Conservation (phyloP, 2,329 filamentous ascomycete genomes). For the Sphaerulina populicola region DNA sequence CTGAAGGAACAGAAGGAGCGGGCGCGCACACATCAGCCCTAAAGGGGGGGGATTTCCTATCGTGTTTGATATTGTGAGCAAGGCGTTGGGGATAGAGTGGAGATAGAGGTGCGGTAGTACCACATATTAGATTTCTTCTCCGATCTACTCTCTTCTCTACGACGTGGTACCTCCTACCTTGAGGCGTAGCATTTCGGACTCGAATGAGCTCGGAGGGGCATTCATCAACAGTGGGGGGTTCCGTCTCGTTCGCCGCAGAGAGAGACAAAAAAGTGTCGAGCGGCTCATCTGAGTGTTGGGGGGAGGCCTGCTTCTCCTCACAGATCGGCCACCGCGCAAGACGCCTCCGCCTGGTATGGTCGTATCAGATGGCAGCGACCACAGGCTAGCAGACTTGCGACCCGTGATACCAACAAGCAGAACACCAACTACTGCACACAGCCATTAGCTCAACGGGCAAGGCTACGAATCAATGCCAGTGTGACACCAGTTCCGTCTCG, state of each 20-base stretch:
- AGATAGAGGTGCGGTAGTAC: not conserved
- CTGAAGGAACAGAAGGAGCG: conserved; percentile 16
- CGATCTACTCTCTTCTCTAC: not conserved
- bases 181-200: no score
- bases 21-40: conserved; percentile 16
- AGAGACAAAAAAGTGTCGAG: no score
- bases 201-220: no score
- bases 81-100: not conserved
- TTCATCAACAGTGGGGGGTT: no score
- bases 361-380: not conserved
- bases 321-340: not conserved
- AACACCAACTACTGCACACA: conserved; percentile 9
- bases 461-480: conserved; percentile 4
- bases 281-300: no score
- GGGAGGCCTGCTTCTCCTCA: not conserved
- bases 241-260: no score
- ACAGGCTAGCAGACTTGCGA: not conserved
- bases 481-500: conserved; percentile 1
- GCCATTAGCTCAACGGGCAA: conserved; percentile 3
- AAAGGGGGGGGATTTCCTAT: not conserved
- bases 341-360: not conserved
- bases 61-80: not conserved
- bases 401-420: conserved; percentile 2
- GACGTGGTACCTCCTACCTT: no score
- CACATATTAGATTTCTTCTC: not conserved